Base-by-base conservation (phyloP, 192 early-diverging fungal genomes). In the Rhizophlyctis rosea region DNA sequence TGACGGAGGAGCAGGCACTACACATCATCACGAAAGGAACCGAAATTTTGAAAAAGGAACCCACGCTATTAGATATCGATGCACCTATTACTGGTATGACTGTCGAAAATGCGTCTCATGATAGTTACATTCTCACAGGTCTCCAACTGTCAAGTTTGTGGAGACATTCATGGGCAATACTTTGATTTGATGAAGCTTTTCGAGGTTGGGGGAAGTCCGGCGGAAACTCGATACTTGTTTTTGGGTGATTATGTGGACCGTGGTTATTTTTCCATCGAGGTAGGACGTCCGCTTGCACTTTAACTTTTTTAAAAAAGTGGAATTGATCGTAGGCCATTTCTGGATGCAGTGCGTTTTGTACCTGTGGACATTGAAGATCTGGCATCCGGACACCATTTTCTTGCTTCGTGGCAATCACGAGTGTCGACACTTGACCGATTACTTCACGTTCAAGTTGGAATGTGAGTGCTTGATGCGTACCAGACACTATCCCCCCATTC, bases 121-220 rank as follows among this genome's bases (percentile, higher is more conserved):
- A n/a, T n/a, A n/a, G n/a, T n/a, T n/a, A n/a, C n/a, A n/a, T n/a
- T n/a, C n/a, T n/a, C n/a, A n/a, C n/a, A n/a, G n/a, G n/a, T n/a
- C n/a, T n/a, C n/a, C n/a, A n/a, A n/a, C n/a, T n/a, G n/a, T n/a
- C n/a, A 54, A 91, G 92, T 98, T 4, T 96, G 94, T 72, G 95
- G 95, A 47, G 95, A 98, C 75, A 88, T 98, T 61, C 95, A 98
- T 71, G 95, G 95, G n/a, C 95, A 98, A 67, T 98, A 87, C 68
- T 98, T 87, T 70, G 95, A 98, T 74, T 74, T 98, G 67, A 91
- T 98, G 91, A 96, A 98, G 73, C 83, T 98, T 28, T 94, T 98
- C 78, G 94, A 96, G 68, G 93, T 98, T 5, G 95, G 95, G 36
- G 96, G 95, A 47, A 88, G 92, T 70, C 94, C 94, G 18, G 88